Base-by-base conservation (phyloP, 1,284 basidiomycete genomes). In the Fomitopsis palustris region DNA sequence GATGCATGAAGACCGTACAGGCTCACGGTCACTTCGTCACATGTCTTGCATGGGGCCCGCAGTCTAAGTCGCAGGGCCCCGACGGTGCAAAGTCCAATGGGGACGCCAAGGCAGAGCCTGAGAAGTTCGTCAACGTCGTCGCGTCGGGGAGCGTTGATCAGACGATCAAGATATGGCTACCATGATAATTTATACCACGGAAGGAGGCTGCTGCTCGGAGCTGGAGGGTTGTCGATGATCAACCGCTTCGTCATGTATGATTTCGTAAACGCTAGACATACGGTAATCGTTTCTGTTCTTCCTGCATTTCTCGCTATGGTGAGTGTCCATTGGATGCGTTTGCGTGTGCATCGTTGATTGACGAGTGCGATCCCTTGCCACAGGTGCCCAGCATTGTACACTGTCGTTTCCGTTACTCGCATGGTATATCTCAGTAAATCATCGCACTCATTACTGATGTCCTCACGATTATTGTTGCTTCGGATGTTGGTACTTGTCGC, bases 1-100 rank as follows among this genome's bases (percentile, higher is more conserved):
- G 89, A 38, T 86, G 87, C 64, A 75, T 79, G 54, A 87, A 86
- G 71, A 87, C 83, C 19, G 76, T 92, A 29, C 87, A 91, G 55
- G 87, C 88, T 2, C 89, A 91, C 69, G 77, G 77, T 2, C 86
- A 87, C 66, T 92, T 93, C 67, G 84, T 89, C 16, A 82, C 83
- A 25, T 84, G 78, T 37, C 77, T 89, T 67, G 75, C 83, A 0
- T 90, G 87, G 88, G 87, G 86, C 0, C 72, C 85, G 21, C 81
- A 84, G 31, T 66, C 74, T 1, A 70, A 79, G 29, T 65, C 70
- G 19, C 77, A 78, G 74, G 21, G 66, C 74, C 51, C 72, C 71
- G 62, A 70, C 59, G 69, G 70, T 9, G 69, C 72, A 19, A 72
- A 70, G 59, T 67, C 69, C 51, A 73, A 67, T 23, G 75, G 72